Base-by-base conservation (phyloP, 1,284 basidiomycete genomes). In the Grifola frondosa region DNA sequence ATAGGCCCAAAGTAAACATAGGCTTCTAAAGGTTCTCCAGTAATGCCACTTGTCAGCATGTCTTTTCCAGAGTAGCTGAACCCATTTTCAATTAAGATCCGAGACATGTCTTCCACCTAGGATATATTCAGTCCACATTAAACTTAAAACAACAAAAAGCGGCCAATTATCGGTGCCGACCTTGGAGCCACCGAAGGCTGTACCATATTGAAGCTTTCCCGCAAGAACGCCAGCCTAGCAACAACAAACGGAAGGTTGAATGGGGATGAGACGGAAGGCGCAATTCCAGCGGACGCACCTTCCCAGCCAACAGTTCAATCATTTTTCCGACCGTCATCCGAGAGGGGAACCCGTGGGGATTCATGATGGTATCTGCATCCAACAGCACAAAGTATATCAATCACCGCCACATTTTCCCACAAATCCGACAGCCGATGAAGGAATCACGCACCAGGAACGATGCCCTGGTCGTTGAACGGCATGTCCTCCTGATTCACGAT, bases 311-410 rank as follows among this genome's bases (percentile, higher is more conserved):
- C 19, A 98, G 75, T 68, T 99, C 97, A 46, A 99, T 97, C 97
- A 99, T 99, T 73, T 99, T 99, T 34, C 97, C 97, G 29, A 99
- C 97, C 24, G 97, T 98, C 96, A 99, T 99, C 42, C 97, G 92
- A 44, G 93, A 97, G 2, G 97, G 97, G 78, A 99, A 99, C 60
- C 97, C 97, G 68, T 99, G 97, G 3, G 97, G 97, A 65, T 99
- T 99, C 96, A 99, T 99, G 71, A 99, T 98, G 16, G 96, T 92
- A 68, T 99, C 97, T 84, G 69, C 41, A 47, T 22, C 44, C 34
- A 43, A 35, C 20, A 22, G 36, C 15, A 23, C 19, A 40, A 30
- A 43, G 43, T 44, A 24, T 48, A 32, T 42, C 40, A 39, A 50
- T 51, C 44, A 51, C 30, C 43, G 39, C 45, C 46, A 42, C 44